Evolutionary conservation across 2,329 filamentous ascomycete species (phyloP), one percentile per base, ranked within the genome.

Genomic region (Dactylellina drechsleri): DNA sequence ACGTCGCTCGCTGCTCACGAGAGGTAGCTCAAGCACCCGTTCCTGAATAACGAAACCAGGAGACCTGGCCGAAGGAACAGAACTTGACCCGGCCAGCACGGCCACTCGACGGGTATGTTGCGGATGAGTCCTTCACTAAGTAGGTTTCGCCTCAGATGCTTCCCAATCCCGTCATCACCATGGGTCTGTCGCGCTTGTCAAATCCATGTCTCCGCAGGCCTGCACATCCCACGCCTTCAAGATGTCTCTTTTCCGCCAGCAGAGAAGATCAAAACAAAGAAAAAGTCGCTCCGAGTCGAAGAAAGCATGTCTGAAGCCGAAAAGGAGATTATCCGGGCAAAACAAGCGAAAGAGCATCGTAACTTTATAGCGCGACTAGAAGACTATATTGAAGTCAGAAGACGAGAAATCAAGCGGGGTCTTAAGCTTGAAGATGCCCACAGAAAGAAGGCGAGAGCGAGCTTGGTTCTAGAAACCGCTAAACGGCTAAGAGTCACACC

Each of bases 121-220:
- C 64, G 64, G 47, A 53, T 59, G 50, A 68, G 41, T 15, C 16
- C 40, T 10, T 54, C 71, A 53, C 54, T 75, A 15, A 10, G 43
- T 13, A 36, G 59, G 47, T 58, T 59, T 23, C 41, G 53, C 52
- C 23, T 65, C 8, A 64, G 56, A 18, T n/a, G 36, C 18, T n/a
- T 54, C 58, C 15, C 50, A 13, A 54, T n/a, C 12, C 58, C 53
- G 3, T 40, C 52, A 16, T 40, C 52, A 16, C 64, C 58, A 59
- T 75, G 71, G 71, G 52, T 75, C 26, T 75, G 71, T 28, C 57
- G 53, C 16, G 56, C 58, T 12, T 75, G 71, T 20, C 64, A 58
- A 53, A 60, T 67, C 28, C 62, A 74, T 40, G 41, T 23, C 4
- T 67, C 62, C 8, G 58, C 52, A 2, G 2, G 18, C n/a, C 53